Base-by-base conservation (phyloP, 495 filamentous ascomycete genomes). In the Aspergillus bridgeri region DNA sequence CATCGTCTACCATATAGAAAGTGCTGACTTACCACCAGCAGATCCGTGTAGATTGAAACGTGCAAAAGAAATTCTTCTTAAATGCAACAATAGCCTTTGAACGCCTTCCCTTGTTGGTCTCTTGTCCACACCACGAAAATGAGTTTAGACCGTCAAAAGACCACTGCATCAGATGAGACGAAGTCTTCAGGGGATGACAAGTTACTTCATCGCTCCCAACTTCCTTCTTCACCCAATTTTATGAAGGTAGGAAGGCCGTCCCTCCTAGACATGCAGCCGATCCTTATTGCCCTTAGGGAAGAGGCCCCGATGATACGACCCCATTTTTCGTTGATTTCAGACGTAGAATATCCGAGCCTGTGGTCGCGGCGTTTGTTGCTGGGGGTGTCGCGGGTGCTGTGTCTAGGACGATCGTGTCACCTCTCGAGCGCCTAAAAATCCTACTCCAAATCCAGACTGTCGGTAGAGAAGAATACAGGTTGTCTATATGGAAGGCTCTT, bases 341-440 rank as follows among this genome's bases (percentile, higher is more conserved):
- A 57, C 62, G 54, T 13, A 70, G 57, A n/a, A 46, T 77, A 17
- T 63, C 75, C 8, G 73, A 96, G 62, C 92, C 93, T 17, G 85
- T 97, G 33, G 75, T 89, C 17, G 92, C 94, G 20, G 91, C 95
- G 49, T 98, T 98, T 63, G 84, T 95, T 66, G 95, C 91, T n/a
- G 94, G 94, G 51, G 94, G 94, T 59, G 86, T 96, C 15, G 94
- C 94, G 4, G 94, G 94, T 58, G 94, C 94, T n/a, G 92, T 98
- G 20, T 97, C 92, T 42, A 83, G 94, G 63, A 98, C 94, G 3
- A 93, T 98, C 42, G 94, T 98, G 1, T 96, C 92, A 29, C 94
- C 94, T 15, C 83, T 98, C 38, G 94, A 98, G 72, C 85, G 94
- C 48, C 78, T 98, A 47, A 98, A 98, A 72, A 98, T 98, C 60